phyloP scores from a whole-genome alignment of 768 basidiomycete species.

The Collybiopsis luxurians region DNA sequence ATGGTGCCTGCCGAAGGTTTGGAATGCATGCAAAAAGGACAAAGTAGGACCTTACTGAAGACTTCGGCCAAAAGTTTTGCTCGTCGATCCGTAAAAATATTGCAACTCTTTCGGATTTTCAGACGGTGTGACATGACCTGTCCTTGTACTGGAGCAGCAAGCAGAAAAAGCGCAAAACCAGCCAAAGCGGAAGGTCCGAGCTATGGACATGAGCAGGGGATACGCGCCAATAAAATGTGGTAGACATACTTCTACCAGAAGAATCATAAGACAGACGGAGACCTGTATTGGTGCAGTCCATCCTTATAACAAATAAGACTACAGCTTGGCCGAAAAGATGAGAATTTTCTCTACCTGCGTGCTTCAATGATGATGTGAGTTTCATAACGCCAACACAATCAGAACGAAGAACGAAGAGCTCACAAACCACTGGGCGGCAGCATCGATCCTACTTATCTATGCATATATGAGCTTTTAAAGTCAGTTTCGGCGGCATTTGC shows the following conservation, averaged over 20 bases:
- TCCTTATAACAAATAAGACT: constrained; percentile 25
- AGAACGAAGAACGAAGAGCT: constrained; percentile 29
- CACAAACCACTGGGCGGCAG: constrained; percentile 72
- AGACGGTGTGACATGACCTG: constrained; percentile 60
- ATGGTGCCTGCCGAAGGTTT: constrained; percentile 35
- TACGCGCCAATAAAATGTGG: too few relatives aligned
- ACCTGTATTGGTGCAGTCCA: constrained; percentile 75
- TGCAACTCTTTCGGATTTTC: constrained; percentile 47
- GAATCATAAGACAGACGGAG: constrained; percentile 53
- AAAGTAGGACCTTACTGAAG: constrained; percentile 35
- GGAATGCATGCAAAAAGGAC: constrained; percentile 17
- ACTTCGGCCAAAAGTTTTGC: constrained; percentile 67
- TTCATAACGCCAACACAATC: not conserved
- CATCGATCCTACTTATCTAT: constrained; percentile 54
- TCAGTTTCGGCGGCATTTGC: not conserved
- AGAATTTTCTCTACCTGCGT: not conserved
- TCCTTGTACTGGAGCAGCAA: constrained; percentile 62
- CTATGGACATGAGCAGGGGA: constrained; percentile 24
- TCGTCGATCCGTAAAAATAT: constrained; percentile 62
- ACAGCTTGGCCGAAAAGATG: not conserved
- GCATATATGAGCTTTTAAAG: not conserved
- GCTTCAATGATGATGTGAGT: not conserved
- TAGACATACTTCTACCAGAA: constrained; percentile 46
- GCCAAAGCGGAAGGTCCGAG: constrained; percentile 70
- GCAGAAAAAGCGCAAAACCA: constrained; percentile 63